These are phyloP conservation scores for Leccinum boreale DNA, from an alignment of 768 basidiomycete species.

Conservation along the genomic window DNA sequence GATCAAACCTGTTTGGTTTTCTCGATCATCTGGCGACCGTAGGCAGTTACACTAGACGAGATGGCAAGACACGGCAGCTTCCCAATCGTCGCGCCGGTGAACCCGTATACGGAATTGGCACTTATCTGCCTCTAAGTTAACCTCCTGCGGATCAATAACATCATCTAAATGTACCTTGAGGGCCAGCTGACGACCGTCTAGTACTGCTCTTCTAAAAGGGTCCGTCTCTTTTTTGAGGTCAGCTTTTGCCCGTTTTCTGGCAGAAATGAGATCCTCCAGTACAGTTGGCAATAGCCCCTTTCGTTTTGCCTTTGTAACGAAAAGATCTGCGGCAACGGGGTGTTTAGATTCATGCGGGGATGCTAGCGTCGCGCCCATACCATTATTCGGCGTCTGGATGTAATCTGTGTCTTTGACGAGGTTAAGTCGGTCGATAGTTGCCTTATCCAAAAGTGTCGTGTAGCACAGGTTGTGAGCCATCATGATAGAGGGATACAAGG, in stretches of 20 bases:
- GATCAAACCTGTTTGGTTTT: slow-evolving; percentile 76
- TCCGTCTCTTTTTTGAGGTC: slow-evolving; percentile 97
- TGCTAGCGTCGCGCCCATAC: slow-evolving; percentile 37
- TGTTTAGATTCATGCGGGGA: background rate
- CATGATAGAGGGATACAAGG: slow-evolving; percentile 99
- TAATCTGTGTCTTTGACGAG: slow-evolving; percentile 88
- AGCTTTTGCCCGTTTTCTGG: slow-evolving; percentile 91
- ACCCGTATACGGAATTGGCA: slow-evolving; percentile 98
- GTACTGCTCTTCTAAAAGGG: slow-evolving; percentile 93
- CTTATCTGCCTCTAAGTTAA: slow-evolving; percentile 65
- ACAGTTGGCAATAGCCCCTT: slow-evolving; percentile 92
- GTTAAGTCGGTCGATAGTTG: slow-evolving; percentile 70
- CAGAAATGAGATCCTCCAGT: slow-evolving; percentile 88
- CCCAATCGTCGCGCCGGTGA: slow-evolving; percentile 96
- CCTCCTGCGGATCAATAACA: background rate
- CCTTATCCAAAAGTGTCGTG: slow-evolving; percentile 87
- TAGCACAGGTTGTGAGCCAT: slow-evolving; percentile 99
- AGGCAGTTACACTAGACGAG: slow-evolving; percentile 92
- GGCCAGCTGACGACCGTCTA: slow-evolving; percentile 96
- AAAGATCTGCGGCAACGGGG: slow-evolving; percentile 61
- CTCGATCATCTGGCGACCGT: slow-evolving; percentile 99
- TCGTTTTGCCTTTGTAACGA: slow-evolving; percentile 65
- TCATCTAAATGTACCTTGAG: slow-evolving; percentile 60
- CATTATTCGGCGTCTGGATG: slow-evolving; percentile 92
- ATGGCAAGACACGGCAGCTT: slow-evolving; percentile 95